Evolutionary conservation across 1,284 basidiomycete species (phyloP), one percentile per base, ranked within the genome.

Genomic region (Veloboletus limbatus): DNA sequence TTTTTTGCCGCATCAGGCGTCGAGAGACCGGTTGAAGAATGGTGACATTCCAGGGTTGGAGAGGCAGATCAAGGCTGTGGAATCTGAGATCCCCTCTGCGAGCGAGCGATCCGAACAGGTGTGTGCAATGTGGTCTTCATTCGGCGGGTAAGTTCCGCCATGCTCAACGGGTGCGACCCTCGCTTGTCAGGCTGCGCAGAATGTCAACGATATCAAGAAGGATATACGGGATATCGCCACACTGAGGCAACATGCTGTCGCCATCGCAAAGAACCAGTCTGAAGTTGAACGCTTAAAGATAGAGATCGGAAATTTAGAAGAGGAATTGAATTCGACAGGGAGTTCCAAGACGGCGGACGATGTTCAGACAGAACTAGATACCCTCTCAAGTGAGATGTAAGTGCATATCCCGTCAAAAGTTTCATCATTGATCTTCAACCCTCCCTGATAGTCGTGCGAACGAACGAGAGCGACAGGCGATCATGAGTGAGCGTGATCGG

Each of bases 311-410:
- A 69, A 72, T 35, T 70, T 92, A 30, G 89, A 96, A 65, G 71
- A 71, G 27, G 82, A 87, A 31, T 73, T 97, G 10, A 70, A 77
- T 18, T 70, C 76, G 4, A 82, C 81, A 2, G 93, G 92, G 3
- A 86, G 85, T 11, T 78, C 80, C 6, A 90, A 85, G 67, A 93
- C 92, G 0, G 78, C 81, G 1, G 89, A 92, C 39, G 92, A 94
- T 41, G 84, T 97, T 3, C 88, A 96, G 62, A 69, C 62, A 20
- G 85, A 94, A 57, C 71, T 95, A 7, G 80, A 87, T 43, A 67
- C 68, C 5, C 58, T 93, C 26, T 72, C 76, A 1, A 67, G 67
- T 16, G 73, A 86, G 43, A 75, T 93, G 93, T 96, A 54, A 57
- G 85, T 43, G 50, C 44, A 5, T 14, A 14, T 41, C 25, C 6